Base-by-base conservation (phyloP, 257 asterid genomes). In the Voacanga thouarsii region DNA sequence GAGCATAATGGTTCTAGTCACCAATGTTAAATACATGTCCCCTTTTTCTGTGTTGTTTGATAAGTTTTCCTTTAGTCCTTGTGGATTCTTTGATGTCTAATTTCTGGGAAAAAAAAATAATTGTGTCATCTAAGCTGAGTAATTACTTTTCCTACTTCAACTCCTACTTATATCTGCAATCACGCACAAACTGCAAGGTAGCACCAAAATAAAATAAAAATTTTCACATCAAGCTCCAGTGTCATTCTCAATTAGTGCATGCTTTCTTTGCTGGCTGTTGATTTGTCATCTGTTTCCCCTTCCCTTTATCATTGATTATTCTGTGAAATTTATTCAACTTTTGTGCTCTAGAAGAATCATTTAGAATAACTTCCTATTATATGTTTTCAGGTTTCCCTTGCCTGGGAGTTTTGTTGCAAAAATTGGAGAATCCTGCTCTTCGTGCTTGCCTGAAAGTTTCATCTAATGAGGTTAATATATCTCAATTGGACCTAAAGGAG, bases 361-460 rank as follows among this genome's bases (percentile, higher is more conserved):
- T 44, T 75, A 28, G 60, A 76, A 50, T 16, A 44, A 26, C 60
- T 37, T 51, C 41, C n/a, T 75, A 41, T 76, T 53, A 81, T 79
- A 45, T 74, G 59, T 75, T 86, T 78, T 83, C 92, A 95, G 99
- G 99, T 73, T 95, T 95, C 86, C 99, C 99, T 78, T 88, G 90
- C 78, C 96, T 95, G 77, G 99, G 98, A 65, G 94, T 95, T 72
- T 79, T 95, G 85, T 81, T 95, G 88, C 99, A 95, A 81, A 95
- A 91, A 83, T 84, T 95, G 92, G 99, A 95, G 88, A 95, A 92
- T 85, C 99, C 99, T 84, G 99, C 97, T 74, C 82, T 95, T 82
- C 96, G 97, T 69, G 93, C 96, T 30, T 91, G 91, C 90, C 83
- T 93, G 86, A 86, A 89, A 77, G 98, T 95, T 72, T 88, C 98